Evolutionary conservation across 805 yeast genomes (phyloP).

Genomic region (Yamadazyma sp.): DNA sequence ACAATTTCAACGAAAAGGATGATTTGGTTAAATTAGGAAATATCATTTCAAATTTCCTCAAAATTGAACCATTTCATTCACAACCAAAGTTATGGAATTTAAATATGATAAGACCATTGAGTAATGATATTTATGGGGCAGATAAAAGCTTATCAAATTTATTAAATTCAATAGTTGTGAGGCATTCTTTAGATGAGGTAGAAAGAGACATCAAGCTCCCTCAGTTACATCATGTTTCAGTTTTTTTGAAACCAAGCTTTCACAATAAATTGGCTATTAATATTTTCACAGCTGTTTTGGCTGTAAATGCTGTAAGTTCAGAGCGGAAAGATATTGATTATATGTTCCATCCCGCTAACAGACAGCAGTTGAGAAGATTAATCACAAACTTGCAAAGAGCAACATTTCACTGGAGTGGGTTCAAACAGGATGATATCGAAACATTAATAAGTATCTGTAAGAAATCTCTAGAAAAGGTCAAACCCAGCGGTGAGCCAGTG

Average conservation of each 20-base stretch:
- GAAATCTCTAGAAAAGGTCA: conserved; percentile 38
- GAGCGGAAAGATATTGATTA: conserved; percentile 65
- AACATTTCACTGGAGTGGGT: conserved; percentile 76
- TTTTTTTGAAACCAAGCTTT: conserved; percentile 57
- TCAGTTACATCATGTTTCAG: conserved; percentile 54
- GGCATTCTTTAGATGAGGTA: conserved; percentile 55
- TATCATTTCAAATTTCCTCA: conserved; percentile 50
- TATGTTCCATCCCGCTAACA: conserved; percentile 64
- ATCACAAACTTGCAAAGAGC: conserved; percentile 62
- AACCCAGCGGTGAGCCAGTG: conserved; percentile 18
- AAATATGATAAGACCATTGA: conserved; percentile 47
- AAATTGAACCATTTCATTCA: conserved; percentile 56
- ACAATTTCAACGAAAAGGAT: conserved; percentile 47
- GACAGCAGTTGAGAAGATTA: conserved; percentile 51
- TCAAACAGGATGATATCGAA: conserved; percentile 55
- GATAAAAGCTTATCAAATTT: conserved; percentile 39
- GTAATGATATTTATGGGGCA: conserved; percentile 38
- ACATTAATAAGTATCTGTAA: conserved; percentile 48
- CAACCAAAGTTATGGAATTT: conserved; percentile 47
- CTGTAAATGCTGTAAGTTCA: conserved; percentile 71
- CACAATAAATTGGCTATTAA: conserved; percentile 62
- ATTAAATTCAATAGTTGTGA: conserved; percentile 47
- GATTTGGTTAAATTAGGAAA: conserved; percentile 55
- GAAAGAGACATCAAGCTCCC: conserved; percentile 57
- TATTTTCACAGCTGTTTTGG: conserved; percentile 62